phyloP scores from a whole-genome alignment of 169 alveolate genomes.

The Cryptosporidium ubiquitum region DNA sequence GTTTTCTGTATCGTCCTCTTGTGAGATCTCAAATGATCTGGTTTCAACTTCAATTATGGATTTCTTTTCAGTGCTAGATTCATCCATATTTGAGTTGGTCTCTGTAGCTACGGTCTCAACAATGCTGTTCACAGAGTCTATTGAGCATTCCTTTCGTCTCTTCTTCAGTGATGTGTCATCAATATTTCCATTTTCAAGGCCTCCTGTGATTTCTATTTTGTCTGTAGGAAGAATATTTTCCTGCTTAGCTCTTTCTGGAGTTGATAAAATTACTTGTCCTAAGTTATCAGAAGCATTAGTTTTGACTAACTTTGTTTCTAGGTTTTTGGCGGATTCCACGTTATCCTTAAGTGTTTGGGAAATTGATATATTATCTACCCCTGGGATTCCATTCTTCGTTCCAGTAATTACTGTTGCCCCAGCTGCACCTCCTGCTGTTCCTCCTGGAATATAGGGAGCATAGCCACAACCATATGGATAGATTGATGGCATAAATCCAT shows the following conservation, averaged over 20 bases:
- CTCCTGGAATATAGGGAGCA: constrained; percentile 13
- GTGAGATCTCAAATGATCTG: not conserved
- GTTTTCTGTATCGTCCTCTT: not conserved
- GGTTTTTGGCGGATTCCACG: not conserved
- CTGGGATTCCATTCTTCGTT: not conserved
- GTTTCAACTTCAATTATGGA: constrained; percentile 21
- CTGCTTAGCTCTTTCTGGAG: constrained; percentile 55
- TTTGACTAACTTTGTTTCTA: not conserved
- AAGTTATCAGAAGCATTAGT: not conserved
- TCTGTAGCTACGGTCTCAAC: constrained; percentile 60
- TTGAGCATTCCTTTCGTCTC: constrained; percentile 55
- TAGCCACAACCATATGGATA: constrained; percentile 34
- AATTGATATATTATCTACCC: not conserved
- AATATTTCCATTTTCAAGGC: not conserved
- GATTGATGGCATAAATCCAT: not conserved
- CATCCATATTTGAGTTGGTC: constrained; percentile 54
- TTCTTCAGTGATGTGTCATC: constrained; percentile 8
- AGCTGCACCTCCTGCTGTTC: too few species aligned
- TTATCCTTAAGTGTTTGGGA: not conserved
- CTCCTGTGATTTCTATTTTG: not conserved
- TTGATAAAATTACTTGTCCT: constrained; percentile 3
- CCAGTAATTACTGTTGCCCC: not conserved
- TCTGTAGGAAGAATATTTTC: not conserved
- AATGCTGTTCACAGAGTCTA: constrained; percentile 44
- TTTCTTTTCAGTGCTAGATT: constrained; percentile 20